A percentile compares a stretch with the other conserved stretches of the same genome.
These are phyloP conservation scores for Trichoderma semiorbis DNA, from an alignment of 2,329 filamentous ascomycete genomes.

Conservation along the genomic window DNA sequence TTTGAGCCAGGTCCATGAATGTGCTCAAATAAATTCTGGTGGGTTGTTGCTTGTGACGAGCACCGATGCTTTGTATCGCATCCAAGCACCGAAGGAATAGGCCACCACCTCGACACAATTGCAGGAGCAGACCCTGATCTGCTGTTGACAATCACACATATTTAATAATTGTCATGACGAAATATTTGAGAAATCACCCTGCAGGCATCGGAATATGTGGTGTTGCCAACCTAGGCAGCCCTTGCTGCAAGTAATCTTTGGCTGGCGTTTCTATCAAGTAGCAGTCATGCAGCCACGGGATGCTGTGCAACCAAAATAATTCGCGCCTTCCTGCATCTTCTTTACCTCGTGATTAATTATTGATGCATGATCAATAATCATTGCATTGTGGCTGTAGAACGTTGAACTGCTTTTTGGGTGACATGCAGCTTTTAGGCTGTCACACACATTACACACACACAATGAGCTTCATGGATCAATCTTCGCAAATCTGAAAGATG, in stretches of 20 bases:
- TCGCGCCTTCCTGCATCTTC: background rate
- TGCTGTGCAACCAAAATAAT: background rate
- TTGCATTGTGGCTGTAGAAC: background rate
- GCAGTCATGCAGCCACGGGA: background rate
- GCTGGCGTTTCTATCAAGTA: background rate
- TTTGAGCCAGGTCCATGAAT: background rate
- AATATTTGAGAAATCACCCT: background rate
- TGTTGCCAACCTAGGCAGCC: background rate
- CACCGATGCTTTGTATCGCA: background rate
- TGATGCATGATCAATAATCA: background rate
- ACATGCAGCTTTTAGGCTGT: background rate
- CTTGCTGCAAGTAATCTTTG: background rate
- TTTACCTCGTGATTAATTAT: background rate
- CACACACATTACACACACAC: background rate
- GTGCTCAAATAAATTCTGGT: background rate
- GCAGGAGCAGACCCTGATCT: background rate
- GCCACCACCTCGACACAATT: background rate
- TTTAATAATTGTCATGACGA: background rate
- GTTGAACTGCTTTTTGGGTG: background rate
- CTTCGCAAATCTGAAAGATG: background rate
- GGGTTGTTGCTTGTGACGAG: background rate
- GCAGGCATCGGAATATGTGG: background rate
- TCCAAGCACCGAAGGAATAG: background rate
- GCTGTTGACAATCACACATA: background rate
- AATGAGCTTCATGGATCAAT: background rate